Base-by-base conservation (phyloP, 306 rosid species). In the Urtica urens region DNA sequence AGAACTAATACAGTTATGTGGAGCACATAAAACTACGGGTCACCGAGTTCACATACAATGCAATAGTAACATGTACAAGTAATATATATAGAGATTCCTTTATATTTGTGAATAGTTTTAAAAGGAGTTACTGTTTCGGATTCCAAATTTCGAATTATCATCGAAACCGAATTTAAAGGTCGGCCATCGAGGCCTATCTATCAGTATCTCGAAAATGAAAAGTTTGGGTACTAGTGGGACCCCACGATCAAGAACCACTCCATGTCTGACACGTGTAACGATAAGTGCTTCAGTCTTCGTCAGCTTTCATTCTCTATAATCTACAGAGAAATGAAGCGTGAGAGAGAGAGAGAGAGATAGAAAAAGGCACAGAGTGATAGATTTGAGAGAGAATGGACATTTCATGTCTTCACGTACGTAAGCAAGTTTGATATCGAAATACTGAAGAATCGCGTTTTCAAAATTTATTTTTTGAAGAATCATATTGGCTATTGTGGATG, bases 51-150 rank as follows among this genome's bases (percentile, higher is more conserved):
- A 7, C n/a, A 14, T 8, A 43, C 11, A 12, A n/a, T 6, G 7
- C n/a, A n/a, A n/a, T n/a, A n/a, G n/a, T n/a, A n/a, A 10, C 3
- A 44, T 44, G 8, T 22, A 44, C 28, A 13, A 49, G 16, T 11
- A 2, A 0, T 7, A 48, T 48, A 7, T 9, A 35, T 9, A 35
- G 39, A 12, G 14, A 4, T 28, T 28, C 10, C 10, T 28, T 28
- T 28, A 35, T 35, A 15, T 28, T 29, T 30, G 42, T 51, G 56
- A 51, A 33, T 14, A 7, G 6, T 34, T 13, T 1, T 5, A 7
- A 19, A 51, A 7, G 53, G 64, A 58, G 52, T 68, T 60, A 29
- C 51, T 27, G 56, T 44, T 61, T 62, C 27, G 68, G 74, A 68
- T 68, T 68, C 74, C 44, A 51, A 49, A 46, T 38, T 49, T 41